Conservation (phyloP, 306 rosid genomes). For the Acacia acuminata region DNA sequence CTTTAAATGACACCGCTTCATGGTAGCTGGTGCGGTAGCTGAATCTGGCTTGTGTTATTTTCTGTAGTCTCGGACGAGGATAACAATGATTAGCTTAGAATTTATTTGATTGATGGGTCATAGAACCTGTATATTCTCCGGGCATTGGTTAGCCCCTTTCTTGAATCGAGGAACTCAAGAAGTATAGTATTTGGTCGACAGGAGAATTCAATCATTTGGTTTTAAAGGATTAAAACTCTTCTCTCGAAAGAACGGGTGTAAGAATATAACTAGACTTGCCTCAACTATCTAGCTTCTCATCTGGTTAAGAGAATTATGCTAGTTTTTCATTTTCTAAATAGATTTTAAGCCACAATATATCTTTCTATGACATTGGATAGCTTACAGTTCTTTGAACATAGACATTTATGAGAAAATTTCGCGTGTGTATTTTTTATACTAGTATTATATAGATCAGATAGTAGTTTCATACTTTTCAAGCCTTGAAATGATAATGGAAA, state of each 20-base stretch:
- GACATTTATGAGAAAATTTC: not conserved
- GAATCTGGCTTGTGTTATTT: not conserved
- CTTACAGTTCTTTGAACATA: not conserved
- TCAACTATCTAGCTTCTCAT: not conserved
- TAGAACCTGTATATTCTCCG: not conserved
- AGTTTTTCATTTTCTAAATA: not conserved
- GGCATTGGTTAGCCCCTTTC: not conserved
- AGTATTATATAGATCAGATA: not conserved
- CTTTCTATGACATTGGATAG: not conserved
- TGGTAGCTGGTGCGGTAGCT: not conserved
- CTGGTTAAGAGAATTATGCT: not conserved
- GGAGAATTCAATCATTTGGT: not conserved
- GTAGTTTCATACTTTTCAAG: constrained; percentile 8
- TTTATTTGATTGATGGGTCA: not conserved
- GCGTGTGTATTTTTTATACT: not conserved
- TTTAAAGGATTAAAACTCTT: not conserved
- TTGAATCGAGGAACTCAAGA: not conserved
- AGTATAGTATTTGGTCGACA: not conserved
- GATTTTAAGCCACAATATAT: not conserved
- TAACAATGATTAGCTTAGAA: not conserved
- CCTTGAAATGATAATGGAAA: not conserved
- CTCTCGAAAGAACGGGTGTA: not conserved
- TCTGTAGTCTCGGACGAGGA: not conserved
- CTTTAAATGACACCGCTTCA: not conserved
- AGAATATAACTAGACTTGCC: not conserved